Evolutionary conservation across 345 rosid genomes (phyloP).

Genomic region (Hevea brasiliensis): DNA sequence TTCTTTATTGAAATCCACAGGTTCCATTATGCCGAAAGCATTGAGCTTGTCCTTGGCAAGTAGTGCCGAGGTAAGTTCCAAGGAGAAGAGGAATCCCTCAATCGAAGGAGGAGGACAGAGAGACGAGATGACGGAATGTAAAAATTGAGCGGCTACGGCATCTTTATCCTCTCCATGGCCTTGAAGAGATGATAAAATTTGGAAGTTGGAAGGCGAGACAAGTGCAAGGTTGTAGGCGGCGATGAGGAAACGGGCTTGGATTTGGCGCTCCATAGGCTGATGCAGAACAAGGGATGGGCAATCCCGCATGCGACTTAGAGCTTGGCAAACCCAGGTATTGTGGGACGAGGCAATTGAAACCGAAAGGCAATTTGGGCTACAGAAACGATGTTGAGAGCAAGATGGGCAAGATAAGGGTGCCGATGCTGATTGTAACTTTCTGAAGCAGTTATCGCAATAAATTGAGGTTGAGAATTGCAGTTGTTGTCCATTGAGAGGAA

Average conservation of each 20-base stretch:
- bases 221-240: conserved; percentile 69
- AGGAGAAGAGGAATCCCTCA: conserved; percentile 24
- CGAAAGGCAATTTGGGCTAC: conserved; percentile 46
- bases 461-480: neutral
- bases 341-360: conserved; percentile 43
- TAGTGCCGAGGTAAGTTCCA: conserved; percentile 56
- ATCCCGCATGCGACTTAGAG: conserved; percentile 37
- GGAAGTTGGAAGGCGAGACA: conserved; percentile 55
- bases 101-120: conserved; percentile 34
- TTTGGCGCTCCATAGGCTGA: conserved; percentile 49
- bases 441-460: conserved; percentile 66
- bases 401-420: conserved; percentile 38
- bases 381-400: conserved; percentile 52
- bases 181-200: conserved; percentile 62
- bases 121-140: conserved; percentile 59
- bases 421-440: conserved; percentile 26
- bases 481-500: conserved; percentile 36
- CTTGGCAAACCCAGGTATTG: conserved; percentile 68
- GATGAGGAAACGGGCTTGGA: conserved; percentile 72
- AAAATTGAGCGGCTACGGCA: conserved; percentile 35
- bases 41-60: conserved; percentile 71
- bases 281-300: conserved; percentile 24
- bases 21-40: conserved; percentile 86
- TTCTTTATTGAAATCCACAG: conserved; percentile 26
- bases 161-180: conserved; percentile 37